These are phyloP conservation scores for Cryptococcus wingfieldii DNA, from an alignment of 1,284 basidiomycete genomes.

Conservation along the genomic window DNA sequence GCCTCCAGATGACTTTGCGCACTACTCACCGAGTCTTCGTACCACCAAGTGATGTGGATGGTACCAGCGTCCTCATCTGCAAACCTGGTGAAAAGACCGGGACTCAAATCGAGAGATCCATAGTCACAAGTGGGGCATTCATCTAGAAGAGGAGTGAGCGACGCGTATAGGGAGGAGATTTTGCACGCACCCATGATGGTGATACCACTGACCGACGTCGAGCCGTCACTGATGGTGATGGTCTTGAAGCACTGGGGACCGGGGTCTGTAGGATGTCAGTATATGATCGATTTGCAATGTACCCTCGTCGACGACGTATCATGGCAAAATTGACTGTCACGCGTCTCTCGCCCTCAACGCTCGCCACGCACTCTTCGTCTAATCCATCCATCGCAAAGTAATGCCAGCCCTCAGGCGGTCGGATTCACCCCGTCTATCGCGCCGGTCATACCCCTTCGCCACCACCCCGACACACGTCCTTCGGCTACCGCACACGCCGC, in stretches of 20 bases:
- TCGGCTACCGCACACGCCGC: neutral
- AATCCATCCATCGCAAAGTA: too few species aligned
- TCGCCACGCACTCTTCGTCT: too few species aligned
- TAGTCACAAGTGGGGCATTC: conserved; percentile 31
- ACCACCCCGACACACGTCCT: too few species aligned
- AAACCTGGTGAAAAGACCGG: conserved; percentile 54
- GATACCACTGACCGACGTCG: conserved; percentile 51
- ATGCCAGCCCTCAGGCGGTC: too few species aligned
- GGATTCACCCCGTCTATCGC: too few species aligned
- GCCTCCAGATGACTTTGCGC: neutral
- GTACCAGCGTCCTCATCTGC: conserved; percentile 43
- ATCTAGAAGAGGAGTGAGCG: conserved; percentile 8
- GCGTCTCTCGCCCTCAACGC: too few species aligned
- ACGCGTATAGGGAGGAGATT: neutral
- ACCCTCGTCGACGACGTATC: too few species aligned
- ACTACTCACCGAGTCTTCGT: conserved; percentile 24
- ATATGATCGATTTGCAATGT: too few species aligned
- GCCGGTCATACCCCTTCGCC: too few species aligned
- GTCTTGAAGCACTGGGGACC: conserved; percentile 53
- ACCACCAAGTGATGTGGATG: conserved; percentile 51
- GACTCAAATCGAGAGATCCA: conserved; percentile 55
- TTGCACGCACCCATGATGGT: conserved; percentile 51
- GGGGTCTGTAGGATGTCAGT: conserved; percentile 20
- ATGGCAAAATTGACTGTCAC: too few species aligned
- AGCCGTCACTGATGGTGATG: conserved; percentile 54